These are phyloP conservation scores for Thielaviopsis punctulata DNA, from an alignment of 2,329 filamentous ascomycete genomes.

Conservation along the genomic window DNA sequence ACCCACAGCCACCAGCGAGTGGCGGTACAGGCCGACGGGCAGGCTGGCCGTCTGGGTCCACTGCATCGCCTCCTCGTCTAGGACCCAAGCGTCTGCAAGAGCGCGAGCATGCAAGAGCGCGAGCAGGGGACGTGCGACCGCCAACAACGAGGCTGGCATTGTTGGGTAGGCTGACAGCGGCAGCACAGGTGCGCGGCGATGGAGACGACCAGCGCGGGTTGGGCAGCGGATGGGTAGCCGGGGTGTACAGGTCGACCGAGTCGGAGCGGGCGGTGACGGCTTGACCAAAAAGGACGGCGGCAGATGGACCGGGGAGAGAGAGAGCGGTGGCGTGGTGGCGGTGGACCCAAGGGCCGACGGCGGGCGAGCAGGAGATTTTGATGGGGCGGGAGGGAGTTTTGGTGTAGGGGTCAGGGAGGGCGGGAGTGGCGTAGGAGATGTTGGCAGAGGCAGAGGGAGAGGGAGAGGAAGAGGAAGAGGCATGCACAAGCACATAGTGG, in stretches of 20 bases:
- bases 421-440: background rate
- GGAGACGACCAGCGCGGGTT: constrained; percentile 19
- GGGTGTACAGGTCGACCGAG: constrained; percentile 1
- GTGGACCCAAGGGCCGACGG: background rate
- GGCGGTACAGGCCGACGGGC: constrained; percentile 58
- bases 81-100: constrained; percentile 76
- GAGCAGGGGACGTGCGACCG: constrained; percentile 60
- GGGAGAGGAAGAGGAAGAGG: constrained; percentile 19
- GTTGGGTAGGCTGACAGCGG: constrained; percentile 46
- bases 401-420: background rate
- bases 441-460: no score
- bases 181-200: constrained; percentile 51
- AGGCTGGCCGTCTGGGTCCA: constrained; percentile 53
- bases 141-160: constrained; percentile 50
- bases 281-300: constrained; percentile 13
- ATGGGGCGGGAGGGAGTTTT: background rate
- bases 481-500: constrained; percentile 68
- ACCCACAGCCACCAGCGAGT: constrained; percentile 41
- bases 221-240: background rate
- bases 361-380: background rate
- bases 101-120: constrained; percentile 40
- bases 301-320: background rate
- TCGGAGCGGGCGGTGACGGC: background rate
- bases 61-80: constrained; percentile 29
- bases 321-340: constrained; percentile 6